Base-by-base conservation (phyloP, 495 filamentous ascomycete species). In the Mytilinidion resinicola region DNA sequence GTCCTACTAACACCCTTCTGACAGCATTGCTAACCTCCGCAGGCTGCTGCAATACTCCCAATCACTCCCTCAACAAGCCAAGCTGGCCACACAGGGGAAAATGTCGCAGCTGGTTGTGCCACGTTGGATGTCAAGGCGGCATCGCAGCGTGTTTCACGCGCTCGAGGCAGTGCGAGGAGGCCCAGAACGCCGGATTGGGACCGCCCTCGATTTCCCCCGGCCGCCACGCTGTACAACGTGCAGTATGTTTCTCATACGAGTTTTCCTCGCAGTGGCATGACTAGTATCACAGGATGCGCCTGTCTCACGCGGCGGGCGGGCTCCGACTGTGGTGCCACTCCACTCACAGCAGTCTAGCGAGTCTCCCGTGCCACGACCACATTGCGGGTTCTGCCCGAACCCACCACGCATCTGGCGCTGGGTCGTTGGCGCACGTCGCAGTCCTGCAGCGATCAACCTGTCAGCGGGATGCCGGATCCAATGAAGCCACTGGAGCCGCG, bases 171-270 rank as follows among this genome's bases (percentile, higher is more conserved):
- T 20, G 10, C 21, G 14, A 11, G 25, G 15, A 25, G 19, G 33
- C 46, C 46, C 46, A 49, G 46, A 8, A 20, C 46, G 21, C 19
- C 14, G 46, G 46, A 25, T 49, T 11, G 15, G 46, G 46, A 49
- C 33, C 46, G 21, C 20, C 33, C 46, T 25, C 19, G 21, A 49
- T 30, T 49, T 49, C 9, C 46, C 46, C 15, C 15, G 46, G 12
- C 46, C 46, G 15, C 46, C 46, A 25, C 47, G 42, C n/a, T 20
- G 52, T 62, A 39, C 33, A 20, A 54, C 54, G 14, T 57, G 34
- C 41, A 42, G 44, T 3, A 34, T 39, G 54, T 57, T 39, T 57
- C 60, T 57, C 60, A 50, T 62, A 57, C 50, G 60, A 62, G 57
- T 53, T 57, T 50, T 39, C 5, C 30, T 14, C 10, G 25, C 36